phyloP scores from a whole-genome alignment of 345 rosid species.

The Moricandia moricandioides region DNA sequence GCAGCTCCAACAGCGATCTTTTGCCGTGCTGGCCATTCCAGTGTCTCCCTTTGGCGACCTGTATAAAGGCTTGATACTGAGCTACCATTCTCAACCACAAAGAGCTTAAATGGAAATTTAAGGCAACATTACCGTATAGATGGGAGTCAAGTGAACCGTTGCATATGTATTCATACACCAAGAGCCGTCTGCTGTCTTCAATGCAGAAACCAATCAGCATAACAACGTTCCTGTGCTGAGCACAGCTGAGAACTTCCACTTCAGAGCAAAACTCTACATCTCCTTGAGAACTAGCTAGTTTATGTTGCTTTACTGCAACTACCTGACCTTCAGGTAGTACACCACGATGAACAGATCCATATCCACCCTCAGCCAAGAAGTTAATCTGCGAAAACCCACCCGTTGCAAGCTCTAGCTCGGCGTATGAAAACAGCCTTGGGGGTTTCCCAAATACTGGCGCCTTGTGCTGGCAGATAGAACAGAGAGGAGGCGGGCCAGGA shows the following conservation, averaged over 20 bases:
- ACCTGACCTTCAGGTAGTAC: background rate
- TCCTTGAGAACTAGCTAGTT: background rate
- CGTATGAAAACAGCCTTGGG: background rate
- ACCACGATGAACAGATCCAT: background rate
- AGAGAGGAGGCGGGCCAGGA: background rate
- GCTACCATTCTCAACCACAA: constrained; percentile 2
- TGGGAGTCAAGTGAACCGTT: constrained; percentile 91
- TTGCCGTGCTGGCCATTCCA: constrained; percentile 92
- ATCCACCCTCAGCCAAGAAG: background rate
- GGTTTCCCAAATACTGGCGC: background rate
- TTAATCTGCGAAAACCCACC: background rate
- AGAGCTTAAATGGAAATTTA: background rate
- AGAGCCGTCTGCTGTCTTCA: constrained; percentile 81
- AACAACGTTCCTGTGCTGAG: constrained; percentile 96
- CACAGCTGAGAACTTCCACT: constrained; percentile 98
- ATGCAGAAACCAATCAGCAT: constrained; percentile 96
- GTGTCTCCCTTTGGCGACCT: constrained; percentile 63
- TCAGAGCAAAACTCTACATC: background rate
- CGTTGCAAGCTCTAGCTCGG: background rate
- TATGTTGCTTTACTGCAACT: background rate
- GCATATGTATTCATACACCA: constrained; percentile 97
- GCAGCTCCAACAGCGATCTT: constrained; percentile 99
- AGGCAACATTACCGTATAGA: constrained; percentile 63
- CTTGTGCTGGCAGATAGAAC: background rate
- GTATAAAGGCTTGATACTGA: constrained; percentile 23